These are phyloP conservation scores for Globisporangium acanthophoron DNA, from an alignment of 352 stramenopile genomes.

Conservation along the genomic window DNA sequence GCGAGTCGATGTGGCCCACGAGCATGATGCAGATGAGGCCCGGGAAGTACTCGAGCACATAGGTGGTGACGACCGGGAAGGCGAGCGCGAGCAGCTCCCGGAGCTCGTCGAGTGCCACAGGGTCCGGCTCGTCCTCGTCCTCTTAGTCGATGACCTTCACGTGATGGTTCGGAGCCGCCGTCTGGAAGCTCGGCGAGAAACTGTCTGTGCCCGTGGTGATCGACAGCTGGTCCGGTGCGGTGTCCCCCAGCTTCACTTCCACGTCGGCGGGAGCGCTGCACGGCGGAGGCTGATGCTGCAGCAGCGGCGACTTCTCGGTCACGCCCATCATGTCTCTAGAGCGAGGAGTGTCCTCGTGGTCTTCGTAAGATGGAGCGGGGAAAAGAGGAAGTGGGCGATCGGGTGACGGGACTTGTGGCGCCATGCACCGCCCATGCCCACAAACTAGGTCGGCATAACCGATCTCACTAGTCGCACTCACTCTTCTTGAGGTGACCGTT, in stretches of 20 bases:
- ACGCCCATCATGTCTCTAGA: neutral
- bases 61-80: conserved; percentile 25
- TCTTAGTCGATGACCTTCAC: conserved; percentile 38
- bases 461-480: too few relatives aligned
- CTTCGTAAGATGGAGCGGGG: too few relatives aligned
- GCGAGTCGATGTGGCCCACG: conserved; percentile 56
- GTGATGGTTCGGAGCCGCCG: conserved; percentile 20
- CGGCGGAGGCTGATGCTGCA: neutral
- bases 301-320: neutral
- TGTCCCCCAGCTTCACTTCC: conserved; percentile 12
- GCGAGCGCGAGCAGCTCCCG: conserved; percentile 33
- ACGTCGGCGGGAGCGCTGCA: neutral
- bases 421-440: too few relatives aligned
- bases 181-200: conserved; percentile 42
- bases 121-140: conserved; percentile 11
- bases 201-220: conserved; percentile 47
- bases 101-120: conserved; percentile 24
- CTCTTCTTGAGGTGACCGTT: too few relatives aligned
- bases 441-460: too few relatives aligned
- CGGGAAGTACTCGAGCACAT: conserved; percentile 30
- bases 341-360: too few relatives aligned
- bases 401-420: too few relatives aligned
- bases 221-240: conserved; percentile 20
- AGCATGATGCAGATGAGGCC: conserved; percentile 59
- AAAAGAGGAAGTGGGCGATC: too few relatives aligned